phyloP scores from a whole-genome alignment of 371 early-diverging fungal species.

The Lichtheimia hyalospora region DNA sequence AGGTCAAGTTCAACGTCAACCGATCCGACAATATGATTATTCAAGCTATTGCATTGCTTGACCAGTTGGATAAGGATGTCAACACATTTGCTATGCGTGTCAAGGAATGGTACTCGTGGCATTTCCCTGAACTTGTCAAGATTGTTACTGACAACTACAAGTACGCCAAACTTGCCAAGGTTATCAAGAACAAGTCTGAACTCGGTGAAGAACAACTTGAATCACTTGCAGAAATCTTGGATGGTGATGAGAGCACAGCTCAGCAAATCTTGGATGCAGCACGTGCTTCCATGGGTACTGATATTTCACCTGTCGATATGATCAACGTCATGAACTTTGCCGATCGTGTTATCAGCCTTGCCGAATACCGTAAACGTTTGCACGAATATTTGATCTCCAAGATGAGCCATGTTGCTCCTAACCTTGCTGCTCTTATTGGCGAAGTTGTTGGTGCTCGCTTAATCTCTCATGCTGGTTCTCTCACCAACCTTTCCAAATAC shows the following conservation, averaged over 20 bases:
- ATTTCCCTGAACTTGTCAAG: constrained; percentile 97
- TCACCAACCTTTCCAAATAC: constrained; percentile 89
- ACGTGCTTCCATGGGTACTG: constrained; percentile 94
- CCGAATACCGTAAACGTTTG: constrained; percentile 91
- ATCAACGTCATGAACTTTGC: constrained; percentile 94
- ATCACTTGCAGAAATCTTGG: constrained; percentile 73
- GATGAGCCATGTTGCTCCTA: constrained; percentile 98
- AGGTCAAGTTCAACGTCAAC: constrained; percentile 98
- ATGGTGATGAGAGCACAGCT: constrained; percentile 64
- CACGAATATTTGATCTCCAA: constrained; percentile 91
- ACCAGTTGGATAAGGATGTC: constrained; percentile 95
- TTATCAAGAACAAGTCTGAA: constrained; percentile 89
- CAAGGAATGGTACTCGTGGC: constrained; percentile 98
- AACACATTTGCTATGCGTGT: constrained; percentile 92
- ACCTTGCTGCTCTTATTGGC: constrained; percentile 96
- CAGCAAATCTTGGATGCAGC: constrained; percentile 92
- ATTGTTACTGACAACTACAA: constrained; percentile 91
- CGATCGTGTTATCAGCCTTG: constrained; percentile 87
- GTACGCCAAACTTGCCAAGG: constrained; percentile 86
- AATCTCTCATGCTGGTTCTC: constrained; percentile 91
- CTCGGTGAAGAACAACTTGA: constrained; percentile 78
- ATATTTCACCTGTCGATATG: constrained; percentile 92
- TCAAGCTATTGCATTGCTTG: constrained; percentile 87
- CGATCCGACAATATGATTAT: constrained; percentile 94
- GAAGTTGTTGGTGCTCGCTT: constrained; percentile 92